These are phyloP conservation scores for Talaromyces islandicus DNA, from an alignment of 2,329 filamentous ascomycete species.

Conservation along the genomic window DNA sequence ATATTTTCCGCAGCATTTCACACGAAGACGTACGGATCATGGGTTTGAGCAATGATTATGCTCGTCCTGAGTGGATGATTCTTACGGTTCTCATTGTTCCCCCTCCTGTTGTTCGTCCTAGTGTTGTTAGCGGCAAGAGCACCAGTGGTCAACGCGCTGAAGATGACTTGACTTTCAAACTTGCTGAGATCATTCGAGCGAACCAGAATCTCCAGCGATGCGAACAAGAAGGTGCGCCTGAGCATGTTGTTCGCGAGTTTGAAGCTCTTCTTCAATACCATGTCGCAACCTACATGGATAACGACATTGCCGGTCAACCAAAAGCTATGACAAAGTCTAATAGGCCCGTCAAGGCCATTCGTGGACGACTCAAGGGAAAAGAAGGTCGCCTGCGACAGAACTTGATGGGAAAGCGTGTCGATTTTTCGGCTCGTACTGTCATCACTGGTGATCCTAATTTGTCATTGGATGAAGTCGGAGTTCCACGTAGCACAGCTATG, in stretches of 20 bases:
- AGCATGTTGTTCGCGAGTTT: slow-evolving; percentile 86
- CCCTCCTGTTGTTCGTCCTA: slow-evolving; percentile 89
- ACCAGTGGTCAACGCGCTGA: slow-evolving; percentile 89
- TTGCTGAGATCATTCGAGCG: slow-evolving; percentile 95
- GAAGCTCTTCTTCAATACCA: slow-evolving; percentile 92
- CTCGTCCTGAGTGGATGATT: slow-evolving; percentile 97
- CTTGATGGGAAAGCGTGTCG: slow-evolving; percentile 98
- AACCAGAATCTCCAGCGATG: slow-evolving; percentile 92
- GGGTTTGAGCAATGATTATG: slow-evolving; percentile 90
- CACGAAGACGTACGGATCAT: slow-evolving; percentile 78
- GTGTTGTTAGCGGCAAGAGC: slow-evolving; percentile 94
- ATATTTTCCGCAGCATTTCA: slow-evolving; percentile 79
- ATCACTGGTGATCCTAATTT: slow-evolving; percentile 92
- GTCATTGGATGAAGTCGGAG: slow-evolving; percentile 93
- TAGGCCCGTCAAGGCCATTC: slow-evolving; percentile 91
- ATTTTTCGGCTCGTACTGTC: slow-evolving; percentile 98
- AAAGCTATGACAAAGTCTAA: slow-evolving; percentile 96
- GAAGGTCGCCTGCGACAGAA: slow-evolving; percentile 97
- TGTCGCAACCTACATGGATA: slow-evolving; percentile 99
- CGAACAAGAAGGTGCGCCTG: slow-evolving; percentile 82
- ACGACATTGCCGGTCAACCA: slow-evolving; percentile 93
- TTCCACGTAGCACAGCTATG: slow-evolving; percentile 85
- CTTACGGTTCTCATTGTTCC: slow-evolving; percentile 91
- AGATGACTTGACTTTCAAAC: slow-evolving; percentile 98
- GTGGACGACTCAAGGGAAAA: slow-evolving; percentile 96